These are phyloP conservation scores for Chalara sp. DNA, from an alignment of 2,329 filamentous ascomycete genomes.

Conservation along the genomic window DNA sequence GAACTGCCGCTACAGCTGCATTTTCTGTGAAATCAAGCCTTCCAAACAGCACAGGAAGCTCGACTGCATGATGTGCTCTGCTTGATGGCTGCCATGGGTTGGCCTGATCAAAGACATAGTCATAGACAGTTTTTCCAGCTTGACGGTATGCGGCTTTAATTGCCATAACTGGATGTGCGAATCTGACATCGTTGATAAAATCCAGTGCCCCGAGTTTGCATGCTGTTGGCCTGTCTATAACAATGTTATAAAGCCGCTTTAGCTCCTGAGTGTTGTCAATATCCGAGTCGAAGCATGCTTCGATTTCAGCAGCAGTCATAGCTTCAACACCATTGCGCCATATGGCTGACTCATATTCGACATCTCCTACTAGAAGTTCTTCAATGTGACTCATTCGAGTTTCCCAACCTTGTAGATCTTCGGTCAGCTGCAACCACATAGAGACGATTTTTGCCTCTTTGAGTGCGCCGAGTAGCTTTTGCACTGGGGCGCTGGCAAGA, in stretches of 20 bases:
- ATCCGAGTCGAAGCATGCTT: slow-evolving; percentile 26
- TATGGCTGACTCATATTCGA: slow-evolving; percentile 37
- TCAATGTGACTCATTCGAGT: slow-evolving; percentile 25
- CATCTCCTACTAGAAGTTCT: slow-evolving; percentile 35
- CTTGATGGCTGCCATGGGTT: slow-evolving; percentile 41
- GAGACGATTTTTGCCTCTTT: not conserved
- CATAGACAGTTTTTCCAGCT: slow-evolving; percentile 27
- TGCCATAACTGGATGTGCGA: not conserved
- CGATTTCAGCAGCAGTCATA: slow-evolving; percentile 27
- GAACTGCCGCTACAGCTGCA: not conserved
- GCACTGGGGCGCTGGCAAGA: not conserved
- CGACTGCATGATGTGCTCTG: slow-evolving; percentile 40
- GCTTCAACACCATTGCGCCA: slow-evolving; percentile 37
- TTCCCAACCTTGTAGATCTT: slow-evolving; percentile 27
- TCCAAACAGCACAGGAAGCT: slow-evolving; percentile 38
- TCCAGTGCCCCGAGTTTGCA: not conserved
- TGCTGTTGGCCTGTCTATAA: not conserved
- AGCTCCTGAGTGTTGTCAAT: not conserved
- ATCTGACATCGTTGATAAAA: not conserved
- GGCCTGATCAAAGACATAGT: slow-evolving; percentile 36
- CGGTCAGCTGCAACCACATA: not conserved
- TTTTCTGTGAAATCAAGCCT: not conserved
- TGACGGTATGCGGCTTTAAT: not conserved
- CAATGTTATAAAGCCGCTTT: not conserved
- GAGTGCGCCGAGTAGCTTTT: not conserved